Evolutionary conservation across 164 flowering plant species (phyloP).

Genomic region (Brasenia schreberi): DNA sequence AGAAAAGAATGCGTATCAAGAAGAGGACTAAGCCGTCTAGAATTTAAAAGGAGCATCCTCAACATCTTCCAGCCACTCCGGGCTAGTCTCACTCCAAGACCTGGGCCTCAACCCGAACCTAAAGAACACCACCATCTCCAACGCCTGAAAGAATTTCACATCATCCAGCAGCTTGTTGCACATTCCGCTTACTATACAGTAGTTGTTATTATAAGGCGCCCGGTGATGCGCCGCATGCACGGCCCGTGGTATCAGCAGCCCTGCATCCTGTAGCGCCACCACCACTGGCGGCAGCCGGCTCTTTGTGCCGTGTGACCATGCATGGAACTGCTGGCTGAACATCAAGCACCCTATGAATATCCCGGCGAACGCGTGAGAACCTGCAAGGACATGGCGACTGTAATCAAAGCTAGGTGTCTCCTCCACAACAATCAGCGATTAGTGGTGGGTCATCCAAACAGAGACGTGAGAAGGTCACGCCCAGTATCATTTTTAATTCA

Average conservation of each 20-base stretch:
- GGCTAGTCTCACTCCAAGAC: conserved; percentile 70
- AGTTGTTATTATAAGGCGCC: conserved; percentile 62
- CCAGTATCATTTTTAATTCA: no score
- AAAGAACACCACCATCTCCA: conserved; percentile 71
- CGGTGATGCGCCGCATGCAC: conserved; percentile 72
- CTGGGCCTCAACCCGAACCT: conserved; percentile 57
- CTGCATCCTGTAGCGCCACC: conserved; percentile 59
- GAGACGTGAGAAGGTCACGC: no score
- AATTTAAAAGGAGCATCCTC: conserved; percentile 1
- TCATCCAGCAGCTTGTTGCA: conserved; percentile 71
- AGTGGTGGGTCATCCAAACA: no score
- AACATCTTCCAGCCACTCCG: conserved; percentile 47
- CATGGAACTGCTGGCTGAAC: conserved; percentile 93
- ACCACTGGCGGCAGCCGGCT: conserved; percentile 53
- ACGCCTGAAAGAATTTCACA: conserved; percentile 36
- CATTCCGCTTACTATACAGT: conserved; percentile 80
- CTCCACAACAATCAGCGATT: no score
- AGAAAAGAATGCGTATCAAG: no score
- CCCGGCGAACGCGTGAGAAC: conserved; percentile 34
- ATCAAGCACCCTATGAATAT: conserved; percentile 59
- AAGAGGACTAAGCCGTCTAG: background rate
- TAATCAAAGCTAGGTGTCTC: no score
- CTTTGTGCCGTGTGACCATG: conserved; percentile 84
- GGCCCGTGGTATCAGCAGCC: conserved; percentile 51
- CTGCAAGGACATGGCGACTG: no score